Evolutionary conservation across 2,329 filamentous ascomycete species (phyloP).

Genomic region (Alternaria sp.): DNA sequence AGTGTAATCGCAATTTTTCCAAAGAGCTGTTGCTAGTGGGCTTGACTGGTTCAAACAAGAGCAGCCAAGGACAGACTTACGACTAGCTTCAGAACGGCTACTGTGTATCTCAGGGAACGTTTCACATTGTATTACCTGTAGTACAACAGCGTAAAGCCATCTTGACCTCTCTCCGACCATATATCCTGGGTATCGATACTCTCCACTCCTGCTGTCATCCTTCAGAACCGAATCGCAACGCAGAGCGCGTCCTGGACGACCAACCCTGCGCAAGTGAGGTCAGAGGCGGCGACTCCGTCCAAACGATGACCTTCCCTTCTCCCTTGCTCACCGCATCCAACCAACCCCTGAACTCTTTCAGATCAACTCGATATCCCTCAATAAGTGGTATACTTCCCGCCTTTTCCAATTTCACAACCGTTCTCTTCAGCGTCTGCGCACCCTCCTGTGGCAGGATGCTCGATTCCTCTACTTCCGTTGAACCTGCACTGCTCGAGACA

Average conservation of each 20-base stretch:
- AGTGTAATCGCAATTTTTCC: background rate
- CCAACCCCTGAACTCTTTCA: conserved; percentile 23
- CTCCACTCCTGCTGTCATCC: background rate
- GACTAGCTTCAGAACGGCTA: background rate
- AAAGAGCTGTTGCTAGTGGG: background rate
- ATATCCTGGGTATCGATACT: background rate
- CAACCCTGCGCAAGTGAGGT: background rate
- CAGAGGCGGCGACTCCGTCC: conserved; percentile 16
- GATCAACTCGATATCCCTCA: conserved; percentile 33
- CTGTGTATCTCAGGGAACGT: background rate
- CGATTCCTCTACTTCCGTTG: conserved; percentile 1
- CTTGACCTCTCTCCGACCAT: background rate
- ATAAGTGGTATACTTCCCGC: conserved; percentile 31
- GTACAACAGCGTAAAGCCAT: background rate
- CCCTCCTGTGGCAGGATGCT: background rate
- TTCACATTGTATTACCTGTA: background rate
- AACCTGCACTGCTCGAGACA: conserved; percentile 11
- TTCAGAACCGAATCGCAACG: background rate
- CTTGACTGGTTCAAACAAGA: background rate
- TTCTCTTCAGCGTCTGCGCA: conserved; percentile 21
- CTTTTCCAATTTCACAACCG: conserved; percentile 29
- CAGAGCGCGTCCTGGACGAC: background rate
- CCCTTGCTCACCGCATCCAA: conserved; percentile 36
- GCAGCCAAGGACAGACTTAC: background rate
- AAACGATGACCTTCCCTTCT: conserved; percentile 46